A percentile compares a stretch with the other conserved stretches of the same genome.
These are phyloP conservation scores for Penicillium sp. DNA, from an alignment of 2,329 filamentous ascomycete genomes.

Conservation along the genomic window DNA sequence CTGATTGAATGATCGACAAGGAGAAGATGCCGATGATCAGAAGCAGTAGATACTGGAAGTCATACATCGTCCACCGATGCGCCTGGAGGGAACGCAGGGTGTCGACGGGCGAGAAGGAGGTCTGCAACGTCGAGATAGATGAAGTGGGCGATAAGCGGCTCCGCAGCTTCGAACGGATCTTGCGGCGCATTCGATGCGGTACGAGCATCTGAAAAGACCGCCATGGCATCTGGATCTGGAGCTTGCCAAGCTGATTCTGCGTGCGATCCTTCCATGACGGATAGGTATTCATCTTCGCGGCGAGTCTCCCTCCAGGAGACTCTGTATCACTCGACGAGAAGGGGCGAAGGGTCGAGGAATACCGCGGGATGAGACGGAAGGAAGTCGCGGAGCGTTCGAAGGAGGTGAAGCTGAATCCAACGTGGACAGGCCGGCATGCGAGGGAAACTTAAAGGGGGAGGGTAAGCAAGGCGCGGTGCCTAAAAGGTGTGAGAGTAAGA, in stretches of 20 bases:
- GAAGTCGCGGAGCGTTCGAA: constrained; percentile 13
- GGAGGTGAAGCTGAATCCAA: constrained; percentile 1
- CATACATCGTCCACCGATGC: constrained; percentile 76
- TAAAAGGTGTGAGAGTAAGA: constrained; percentile 5
- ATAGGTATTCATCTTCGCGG: constrained; percentile 35
- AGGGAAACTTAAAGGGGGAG: constrained; percentile 1
- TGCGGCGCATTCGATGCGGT: constrained; percentile 62
- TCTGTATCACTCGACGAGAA: constrained; percentile 14
- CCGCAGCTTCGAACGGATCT: constrained; percentile 64
- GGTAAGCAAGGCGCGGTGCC: constrained; percentile 12
- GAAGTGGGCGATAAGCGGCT: constrained; percentile 63
- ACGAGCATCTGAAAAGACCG: constrained; percentile 50
- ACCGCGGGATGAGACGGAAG: constrained; percentile 20
- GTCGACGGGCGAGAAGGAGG: constrained; percentile 74
- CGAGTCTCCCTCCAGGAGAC: constrained; percentile 21
- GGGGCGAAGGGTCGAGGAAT: constrained; percentile 14
- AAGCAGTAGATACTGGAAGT: constrained; percentile 77
- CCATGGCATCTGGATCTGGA: constrained; percentile 47
- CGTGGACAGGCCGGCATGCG: constrained; percentile 14
- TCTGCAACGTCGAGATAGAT: constrained; percentile 71
- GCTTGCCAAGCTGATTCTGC: constrained; percentile 43
- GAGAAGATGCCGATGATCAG: constrained; percentile 74
- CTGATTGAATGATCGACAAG: constrained; percentile 71
- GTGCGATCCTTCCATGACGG: constrained; percentile 47
- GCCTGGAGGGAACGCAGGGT: constrained; percentile 69